Evolutionary conservation across 331 rosid genomes (phyloP), one percentile per base, ranked within the genome.

Genomic region (Pyracantha coccinea): DNA sequence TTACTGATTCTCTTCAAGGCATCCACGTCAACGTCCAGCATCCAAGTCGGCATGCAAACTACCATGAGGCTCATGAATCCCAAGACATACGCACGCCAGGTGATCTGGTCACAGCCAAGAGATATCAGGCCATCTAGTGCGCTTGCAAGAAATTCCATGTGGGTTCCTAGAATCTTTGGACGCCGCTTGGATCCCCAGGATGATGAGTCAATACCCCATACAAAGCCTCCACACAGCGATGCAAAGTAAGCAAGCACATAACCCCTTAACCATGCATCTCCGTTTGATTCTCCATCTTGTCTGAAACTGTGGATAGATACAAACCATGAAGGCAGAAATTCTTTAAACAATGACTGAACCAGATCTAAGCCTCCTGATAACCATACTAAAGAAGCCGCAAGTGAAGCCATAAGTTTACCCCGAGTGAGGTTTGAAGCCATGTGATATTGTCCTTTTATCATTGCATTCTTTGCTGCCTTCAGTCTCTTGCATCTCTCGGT

Each of bases 181-280:
- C 89, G 96, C 38, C 89, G 78, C 78, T 84, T 88, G 33, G 96
- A 86, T 62, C 83, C 86, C 8, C 85, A 69, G 28, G 92, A 88
- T 67, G 89, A 82, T 54, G 96, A 89, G 71, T 88, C 92, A 54
- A 86, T 82, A 44, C 92, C 96, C 96, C 90, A 89, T 62, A 79
- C 89, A 57, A 89, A 89, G 66, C 89, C 88, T 11, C 92, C 92
- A 57, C 89, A 87, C 17, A 84, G 86, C 1, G 83, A 77, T 23
- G 96, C 86, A 73, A 88, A 86, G 84, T 89, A 84, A 32, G 96
- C 90, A 24, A 89, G 89, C 52, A 83, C 90, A 73, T 82, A 86
- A 31, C 96, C 96, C 25, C 76, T 78, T 7, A 89, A 89, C 89
- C 83, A 86, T 65, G 86, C 81, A 77, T 79, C 83, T 88, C 70